Evolutionary conservation across 306 rosid genomes (phyloP).

Genomic region (Crataegus laevigata): DNA sequence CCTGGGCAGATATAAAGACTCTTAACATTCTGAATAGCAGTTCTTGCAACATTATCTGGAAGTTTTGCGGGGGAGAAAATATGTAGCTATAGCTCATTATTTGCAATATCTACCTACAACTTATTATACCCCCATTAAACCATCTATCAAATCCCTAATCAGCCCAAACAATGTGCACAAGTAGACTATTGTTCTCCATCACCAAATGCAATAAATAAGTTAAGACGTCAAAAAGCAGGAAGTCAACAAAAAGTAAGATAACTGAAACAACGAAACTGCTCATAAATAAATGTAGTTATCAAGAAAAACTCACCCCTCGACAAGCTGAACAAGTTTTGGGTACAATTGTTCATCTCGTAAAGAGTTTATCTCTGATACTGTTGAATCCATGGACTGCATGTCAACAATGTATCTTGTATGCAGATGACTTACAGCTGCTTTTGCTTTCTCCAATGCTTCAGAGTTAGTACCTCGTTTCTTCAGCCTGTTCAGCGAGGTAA

Average conservation of each 20-base stretch:
- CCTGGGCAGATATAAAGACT: background rate
- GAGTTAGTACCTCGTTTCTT: constrained; percentile 60
- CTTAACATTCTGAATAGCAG: background rate
- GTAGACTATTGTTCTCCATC: background rate
- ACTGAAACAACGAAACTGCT: background rate
- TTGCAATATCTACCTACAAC: background rate
- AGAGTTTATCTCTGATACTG: constrained; percentile 82
- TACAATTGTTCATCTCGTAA: constrained; percentile 78
- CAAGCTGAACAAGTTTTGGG: constrained; percentile 83
- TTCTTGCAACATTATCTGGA: no score
- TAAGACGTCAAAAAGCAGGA: background rate
- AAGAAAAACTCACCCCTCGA: constrained; percentile 60
- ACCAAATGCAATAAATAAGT: background rate
- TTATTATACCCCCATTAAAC: background rate
- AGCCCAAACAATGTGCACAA: background rate
- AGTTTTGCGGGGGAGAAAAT: background rate
- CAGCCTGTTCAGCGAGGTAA: constrained; percentile 58
- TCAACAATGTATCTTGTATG: constrained; percentile 97
- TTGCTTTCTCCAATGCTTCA: constrained; percentile 80
- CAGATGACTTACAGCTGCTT: constrained; percentile 87
- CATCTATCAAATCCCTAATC: background rate
- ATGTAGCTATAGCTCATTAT: background rate
- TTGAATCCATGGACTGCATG: constrained; percentile 98
- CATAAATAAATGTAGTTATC: background rate
- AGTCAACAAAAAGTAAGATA: background rate